These are phyloP conservation scores for Rhizoclosmatium sp. DNA, from an alignment of 192 early-diverging fungal genomes.

Conservation along the genomic window DNA sequence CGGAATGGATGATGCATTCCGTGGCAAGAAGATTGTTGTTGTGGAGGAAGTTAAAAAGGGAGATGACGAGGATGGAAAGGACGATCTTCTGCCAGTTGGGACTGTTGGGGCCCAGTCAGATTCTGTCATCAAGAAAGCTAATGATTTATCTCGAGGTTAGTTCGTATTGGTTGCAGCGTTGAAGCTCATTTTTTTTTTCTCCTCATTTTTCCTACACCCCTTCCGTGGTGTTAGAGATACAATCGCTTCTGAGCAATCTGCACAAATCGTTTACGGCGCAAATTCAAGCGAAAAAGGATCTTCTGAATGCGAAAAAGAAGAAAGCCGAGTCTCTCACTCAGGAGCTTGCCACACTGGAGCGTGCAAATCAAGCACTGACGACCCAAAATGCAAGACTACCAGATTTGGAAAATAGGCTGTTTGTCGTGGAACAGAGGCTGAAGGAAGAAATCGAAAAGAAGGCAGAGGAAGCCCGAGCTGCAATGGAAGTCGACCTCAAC, in stretches of 20 bases:
- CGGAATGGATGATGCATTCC: slow-evolving; percentile 45
- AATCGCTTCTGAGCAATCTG: slow-evolving; percentile 17
- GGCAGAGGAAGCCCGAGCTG: not conserved
- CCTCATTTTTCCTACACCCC: not conserved
- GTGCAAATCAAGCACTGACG: slow-evolving; percentile 44
- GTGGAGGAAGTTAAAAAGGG: slow-evolving; percentile 1
- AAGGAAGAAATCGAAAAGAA: slow-evolving; percentile 41
- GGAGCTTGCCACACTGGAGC: slow-evolving; percentile 51
- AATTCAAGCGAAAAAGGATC: slow-evolving; percentile 37
- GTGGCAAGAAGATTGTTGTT: not conserved
- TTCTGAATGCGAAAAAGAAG: slow-evolving; percentile 41
- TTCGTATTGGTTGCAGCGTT: not conserved
- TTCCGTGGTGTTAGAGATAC: not conserved
- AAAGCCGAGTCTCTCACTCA: slow-evolving; percentile 47
- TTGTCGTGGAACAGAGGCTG: slow-evolving; percentile 44
- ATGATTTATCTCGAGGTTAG: slow-evolving; percentile 17
- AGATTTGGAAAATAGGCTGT: slow-evolving; percentile 48
- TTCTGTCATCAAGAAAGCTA: slow-evolving; percentile 4
- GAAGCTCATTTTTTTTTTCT: not conserved
- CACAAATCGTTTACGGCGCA: slow-evolving; percentile 33
- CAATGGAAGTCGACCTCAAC: slow-evolving; percentile 28
- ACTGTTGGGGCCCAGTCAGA: slow-evolving; percentile 3
- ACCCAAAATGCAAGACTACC: slow-evolving; percentile 48
- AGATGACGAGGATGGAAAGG: not conserved
- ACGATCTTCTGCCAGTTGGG: not conserved